Evolutionary conservation across 1,284 basidiomycete species (phyloP), one percentile per base, ranked within the genome.

Genomic region (Naganishia liquefaciens): DNA sequence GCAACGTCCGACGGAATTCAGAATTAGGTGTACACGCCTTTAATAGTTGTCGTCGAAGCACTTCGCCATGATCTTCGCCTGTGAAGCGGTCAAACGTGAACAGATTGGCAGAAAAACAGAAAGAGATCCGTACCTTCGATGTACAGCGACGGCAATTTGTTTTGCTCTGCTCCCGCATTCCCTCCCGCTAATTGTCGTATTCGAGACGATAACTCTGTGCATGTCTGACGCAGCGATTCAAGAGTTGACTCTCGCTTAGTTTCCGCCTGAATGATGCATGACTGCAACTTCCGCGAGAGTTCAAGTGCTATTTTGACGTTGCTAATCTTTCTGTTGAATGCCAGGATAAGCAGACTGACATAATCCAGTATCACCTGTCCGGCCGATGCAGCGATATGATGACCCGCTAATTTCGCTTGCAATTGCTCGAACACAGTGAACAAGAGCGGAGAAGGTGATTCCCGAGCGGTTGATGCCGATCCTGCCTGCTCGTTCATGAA

Each of bases 351-450:
- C 63, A 83, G 84, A 28, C 89, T 81, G 21, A 86, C 68, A 71
- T 86, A 93, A 1, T 83, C 80, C 7, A 84, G 77, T 10, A 91
- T 72, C 3, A 91, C 72, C 0, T 86, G 84, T 2, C 91, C 81
- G 1, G 83, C 76, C 72, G 88, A 86, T 0, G 86, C 85, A 2
- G 82, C 76, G 19, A 90, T 78, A 27, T 84, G 76, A 46, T 81
- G 80, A 27, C 82, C 84, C 11, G 76, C 72, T 11, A 87, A 73
- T 73, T 88, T 90, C 5, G 86, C 86, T 4, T 80, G 74, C 19
- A 90, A 76, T 72, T 93, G 90, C 72, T 94, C 91, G 1, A 90
- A 70, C 9, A 91, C 77, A 0, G 89, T 86, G 80, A 88, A 85
- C 5, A 95, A 74, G 6, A 95, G 80, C 0, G 90, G 89, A 69